phyloP scores from a whole-genome alignment of 2,329 filamentous ascomycete species.

The Botryotinia globosa region DNA sequence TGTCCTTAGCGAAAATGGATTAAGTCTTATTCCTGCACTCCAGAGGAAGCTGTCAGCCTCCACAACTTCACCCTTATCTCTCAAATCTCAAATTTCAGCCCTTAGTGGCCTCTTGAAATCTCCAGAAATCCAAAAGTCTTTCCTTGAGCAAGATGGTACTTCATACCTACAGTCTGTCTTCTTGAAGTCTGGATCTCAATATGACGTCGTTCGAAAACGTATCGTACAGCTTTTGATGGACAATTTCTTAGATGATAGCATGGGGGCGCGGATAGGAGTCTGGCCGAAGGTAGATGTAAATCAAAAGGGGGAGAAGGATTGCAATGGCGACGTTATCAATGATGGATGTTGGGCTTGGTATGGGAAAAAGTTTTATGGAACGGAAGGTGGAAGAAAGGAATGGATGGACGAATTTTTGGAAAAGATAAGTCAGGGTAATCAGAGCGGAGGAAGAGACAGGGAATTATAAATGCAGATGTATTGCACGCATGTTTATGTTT shows the following conservation, averaged over 20 bases:
- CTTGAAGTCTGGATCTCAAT: slow-evolving; percentile 45
- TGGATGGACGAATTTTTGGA: slow-evolving; percentile 35
- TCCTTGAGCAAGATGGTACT: slow-evolving; percentile 55
- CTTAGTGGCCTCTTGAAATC: slow-evolving; percentile 58
- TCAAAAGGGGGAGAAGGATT: slow-evolving; percentile 37
- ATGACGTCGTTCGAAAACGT: slow-evolving; percentile 52
- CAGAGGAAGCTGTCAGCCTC: slow-evolving; percentile 24
- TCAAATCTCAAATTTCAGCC: slow-evolving; percentile 45
- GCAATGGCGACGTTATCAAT: slow-evolving; percentile 39
- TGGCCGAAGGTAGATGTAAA: slow-evolving; percentile 47
- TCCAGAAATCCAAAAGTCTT: slow-evolving; percentile 51
- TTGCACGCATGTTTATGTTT: neutral
- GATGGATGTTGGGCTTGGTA: slow-evolving; percentile 61
- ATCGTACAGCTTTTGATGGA: slow-evolving; percentile 59
- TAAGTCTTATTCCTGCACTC: slow-evolving; percentile 33
- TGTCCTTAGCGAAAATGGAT: slow-evolving; percentile 12
- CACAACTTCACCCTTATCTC: slow-evolving; percentile 32
- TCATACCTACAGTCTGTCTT: slow-evolving; percentile 53
- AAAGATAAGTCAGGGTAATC: slow-evolving; percentile 27
- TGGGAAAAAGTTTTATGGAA: slow-evolving; percentile 36
- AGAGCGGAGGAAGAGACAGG: slow-evolving; percentile 21
- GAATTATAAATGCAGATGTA: slow-evolving; percentile 25
- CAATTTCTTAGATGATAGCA: slow-evolving; percentile 63
- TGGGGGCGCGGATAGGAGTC: slow-evolving; percentile 56
- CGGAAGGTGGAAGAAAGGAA: slow-evolving; percentile 23